phyloP scores from a whole-genome alignment of 257 asterid genomes.

The Anisodus acutangulus region DNA sequence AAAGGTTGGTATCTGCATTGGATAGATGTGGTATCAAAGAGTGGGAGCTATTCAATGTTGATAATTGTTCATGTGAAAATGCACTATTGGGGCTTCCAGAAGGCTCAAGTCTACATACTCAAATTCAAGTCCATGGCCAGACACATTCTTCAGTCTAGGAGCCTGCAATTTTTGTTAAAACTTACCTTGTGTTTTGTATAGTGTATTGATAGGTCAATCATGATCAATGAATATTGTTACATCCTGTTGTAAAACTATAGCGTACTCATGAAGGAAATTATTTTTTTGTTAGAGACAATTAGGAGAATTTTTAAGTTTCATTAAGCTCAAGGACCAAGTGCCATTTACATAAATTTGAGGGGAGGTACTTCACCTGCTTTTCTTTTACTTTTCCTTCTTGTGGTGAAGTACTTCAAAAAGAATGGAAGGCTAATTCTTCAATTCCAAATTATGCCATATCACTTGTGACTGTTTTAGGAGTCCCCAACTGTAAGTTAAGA shows the following conservation, averaged over 20 bases:
- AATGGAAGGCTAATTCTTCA: conserved; percentile 8
- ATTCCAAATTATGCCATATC: neutral
- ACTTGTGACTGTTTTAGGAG: neutral
- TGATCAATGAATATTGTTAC: neutral
- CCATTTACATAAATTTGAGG: conserved; percentile 2
- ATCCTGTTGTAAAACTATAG: neutral
- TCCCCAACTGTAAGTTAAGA: neutral
- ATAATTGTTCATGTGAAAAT: conserved; percentile 69
- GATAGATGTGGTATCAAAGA: conserved; percentile 74
- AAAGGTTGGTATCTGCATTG: conserved; percentile 58
- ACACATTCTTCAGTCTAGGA: conserved; percentile 35
- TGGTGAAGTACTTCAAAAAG: neutral
- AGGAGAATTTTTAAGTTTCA: neutral
- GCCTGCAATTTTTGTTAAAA: conserved; percentile 11
- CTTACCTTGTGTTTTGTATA: neutral
- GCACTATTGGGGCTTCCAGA: conserved; percentile 79
- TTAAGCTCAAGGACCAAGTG: neutral
- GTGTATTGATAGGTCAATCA: conserved; percentile 22
- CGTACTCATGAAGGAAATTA: neutral
- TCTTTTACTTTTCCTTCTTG: neutral
- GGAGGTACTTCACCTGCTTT: neutral
- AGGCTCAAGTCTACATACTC: conserved; percentile 66
- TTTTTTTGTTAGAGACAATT: neutral
- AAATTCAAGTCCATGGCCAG: conserved; percentile 44
- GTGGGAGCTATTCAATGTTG: conserved; percentile 86